Base-by-base conservation (phyloP, 306 rosid genomes). In the Lathyrus sativus region DNA sequence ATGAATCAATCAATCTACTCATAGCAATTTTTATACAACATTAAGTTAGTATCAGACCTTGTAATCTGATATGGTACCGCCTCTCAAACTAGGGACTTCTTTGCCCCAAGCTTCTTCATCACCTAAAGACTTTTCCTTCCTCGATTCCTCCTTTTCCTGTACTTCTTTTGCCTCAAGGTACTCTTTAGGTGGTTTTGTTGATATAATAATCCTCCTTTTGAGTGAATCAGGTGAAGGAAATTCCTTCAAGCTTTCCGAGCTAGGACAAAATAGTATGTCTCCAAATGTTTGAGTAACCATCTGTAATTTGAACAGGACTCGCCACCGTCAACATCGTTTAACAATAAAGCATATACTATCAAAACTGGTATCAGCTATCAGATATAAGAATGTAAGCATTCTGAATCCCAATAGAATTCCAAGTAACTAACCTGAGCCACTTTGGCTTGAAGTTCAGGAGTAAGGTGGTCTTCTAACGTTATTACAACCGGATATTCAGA, bases 171-270 rank as follows among this genome's bases (percentile, higher is more conserved):
- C 86, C 77, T 82, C 87, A 49, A 84, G 96, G 84, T 95, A 95
- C 79, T 95, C 95, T 85, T 85, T 84, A 55, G 99, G 99, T n/a
- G 99, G 99, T 76, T 95, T 95, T 45, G 99, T 95, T 24, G 99
- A 95, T 80, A 95, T 81, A 17, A 95, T 87, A 68, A 95, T 83
- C 71, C 84, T 85, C 70, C 31, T 77, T 85, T 87, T 90, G 39
- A 95, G 81, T 28, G 88, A 90, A 58, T 83, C 92, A 2, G 99
- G 99, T 58, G 99, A 90, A 80, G 95, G 99, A 76, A 95, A 95
- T 70, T 95, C 92, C 77, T 75, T 80, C 80, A 90, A 74, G 80
- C 73, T 63, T 71, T 91, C 97, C 6, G 92, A 10, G 67, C 80
- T 71, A 83, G 99, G 97, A 73, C 70, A 37, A 80, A 79, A 91